Conservation (phyloP, 345 rosid genomes). For the Gossypium ekmanianum region DNA sequence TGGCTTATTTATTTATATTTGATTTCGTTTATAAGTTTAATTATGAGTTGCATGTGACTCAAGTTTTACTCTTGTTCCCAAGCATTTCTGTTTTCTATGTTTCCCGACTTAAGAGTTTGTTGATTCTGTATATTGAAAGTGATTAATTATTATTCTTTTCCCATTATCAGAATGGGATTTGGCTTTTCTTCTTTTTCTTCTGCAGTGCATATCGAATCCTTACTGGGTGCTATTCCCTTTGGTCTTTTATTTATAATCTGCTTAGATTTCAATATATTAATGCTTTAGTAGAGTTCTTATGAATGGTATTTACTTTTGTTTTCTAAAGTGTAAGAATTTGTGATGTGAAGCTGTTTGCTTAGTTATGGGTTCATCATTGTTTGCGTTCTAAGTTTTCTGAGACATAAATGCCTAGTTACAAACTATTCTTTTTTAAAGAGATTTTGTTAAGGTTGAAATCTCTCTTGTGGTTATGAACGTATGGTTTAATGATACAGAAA, state of each 20-base stretch:
- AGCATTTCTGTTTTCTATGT: not conserved
- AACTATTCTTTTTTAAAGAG: not conserved
- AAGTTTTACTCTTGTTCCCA: not conserved
- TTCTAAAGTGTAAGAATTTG: not conserved
- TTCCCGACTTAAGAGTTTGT: not conserved
- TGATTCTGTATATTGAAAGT: not conserved
- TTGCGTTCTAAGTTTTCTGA: not conserved
- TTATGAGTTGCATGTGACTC: conserved; percentile 22
- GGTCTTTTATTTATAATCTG: not conserved
- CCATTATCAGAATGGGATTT: conserved; percentile 11
- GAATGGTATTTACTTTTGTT: not conserved
- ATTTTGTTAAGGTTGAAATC: not conserved
- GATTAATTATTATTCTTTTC: not conserved
- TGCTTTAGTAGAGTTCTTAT: not conserved
- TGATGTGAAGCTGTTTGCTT: not conserved
- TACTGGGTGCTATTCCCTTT: not conserved
- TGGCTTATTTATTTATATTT: not conserved
- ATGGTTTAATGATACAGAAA: not conserved
- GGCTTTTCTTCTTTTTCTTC: conserved; percentile 1
- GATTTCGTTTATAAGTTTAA: not conserved
- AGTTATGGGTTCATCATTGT: not conserved
- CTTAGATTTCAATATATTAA: not conserved
- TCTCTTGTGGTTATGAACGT: not conserved
- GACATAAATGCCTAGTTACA: not conserved
- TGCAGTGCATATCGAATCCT: not conserved